Percentiles rank a stretch among this genome's conserved stretches.
Conservation (phyloP, 345 rosid genomes). For the Anastatica hierochuntica region DNA sequence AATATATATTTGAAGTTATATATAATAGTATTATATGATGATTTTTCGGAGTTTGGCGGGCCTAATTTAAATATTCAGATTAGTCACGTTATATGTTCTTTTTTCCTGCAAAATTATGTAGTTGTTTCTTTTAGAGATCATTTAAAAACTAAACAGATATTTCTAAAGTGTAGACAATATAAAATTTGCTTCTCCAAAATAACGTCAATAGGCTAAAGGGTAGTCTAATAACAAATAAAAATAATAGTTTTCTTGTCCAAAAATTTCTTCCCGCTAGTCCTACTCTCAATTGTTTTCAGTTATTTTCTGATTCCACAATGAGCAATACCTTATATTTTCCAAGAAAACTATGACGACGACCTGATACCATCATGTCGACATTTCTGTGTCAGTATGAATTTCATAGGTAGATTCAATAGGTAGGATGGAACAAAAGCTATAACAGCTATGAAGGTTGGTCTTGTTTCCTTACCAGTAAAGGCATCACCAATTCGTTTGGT, state of each 20-base stretch:
- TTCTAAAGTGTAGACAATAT: too few relatives aligned
- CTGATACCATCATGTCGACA: conserved; percentile 81
- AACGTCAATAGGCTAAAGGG: too few relatives aligned
- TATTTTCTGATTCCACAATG: not conserved
- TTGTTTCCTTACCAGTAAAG: conserved; percentile 97
- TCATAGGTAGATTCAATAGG: conserved; percentile 70
- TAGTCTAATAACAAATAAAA: not conserved
- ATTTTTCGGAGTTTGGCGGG: too few relatives aligned
- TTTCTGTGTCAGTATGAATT: conserved; percentile 82
- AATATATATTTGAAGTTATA: too few relatives aligned
- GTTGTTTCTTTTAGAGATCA: too few relatives aligned
- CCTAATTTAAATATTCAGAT: too few relatives aligned
- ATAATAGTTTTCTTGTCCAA: not conserved
- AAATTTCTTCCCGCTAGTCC: not conserved
- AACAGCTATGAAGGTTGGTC: conserved; percentile 72
- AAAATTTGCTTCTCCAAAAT: too few relatives aligned
- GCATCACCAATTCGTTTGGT: conserved; percentile 92
- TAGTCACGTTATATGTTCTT: too few relatives aligned
- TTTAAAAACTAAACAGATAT: too few relatives aligned
- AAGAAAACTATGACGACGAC: conserved; percentile 91
- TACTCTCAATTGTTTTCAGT: not conserved
- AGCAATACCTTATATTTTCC: conserved; percentile 98
- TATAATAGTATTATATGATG: too few relatives aligned
- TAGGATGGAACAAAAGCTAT: conserved; percentile 81
- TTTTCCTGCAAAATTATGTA: too few relatives aligned